phyloP scores from a whole-genome alignment of 306 rosid species.

The Rosa multiflora region DNA sequence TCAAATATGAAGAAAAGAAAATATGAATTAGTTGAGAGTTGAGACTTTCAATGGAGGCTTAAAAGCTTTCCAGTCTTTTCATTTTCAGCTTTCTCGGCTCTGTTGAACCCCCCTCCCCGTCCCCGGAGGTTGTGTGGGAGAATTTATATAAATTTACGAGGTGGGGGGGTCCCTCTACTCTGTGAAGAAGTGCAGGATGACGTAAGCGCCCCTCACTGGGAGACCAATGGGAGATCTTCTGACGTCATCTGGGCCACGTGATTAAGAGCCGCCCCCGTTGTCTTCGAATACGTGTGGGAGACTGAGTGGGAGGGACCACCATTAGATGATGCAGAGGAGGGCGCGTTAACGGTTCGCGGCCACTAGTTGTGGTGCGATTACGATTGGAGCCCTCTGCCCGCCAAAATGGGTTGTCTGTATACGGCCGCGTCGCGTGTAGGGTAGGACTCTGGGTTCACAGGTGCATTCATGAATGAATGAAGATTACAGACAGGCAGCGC shows the following conservation, averaged over 20 bases:
- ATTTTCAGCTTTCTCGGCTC: not conserved
- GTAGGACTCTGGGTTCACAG: no score
- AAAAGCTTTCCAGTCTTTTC: not conserved
- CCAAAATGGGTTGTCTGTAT: not conserved
- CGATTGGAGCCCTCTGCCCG: not conserved
- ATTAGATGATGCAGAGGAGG: not conserved
- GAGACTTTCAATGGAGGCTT: no score
- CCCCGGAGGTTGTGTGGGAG: not conserved
- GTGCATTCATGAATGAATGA: no score
- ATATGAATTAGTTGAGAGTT: no score
- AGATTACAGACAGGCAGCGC: no score
- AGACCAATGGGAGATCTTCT: slow-evolving; percentile 7
- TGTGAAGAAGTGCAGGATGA: not conserved
- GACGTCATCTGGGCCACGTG: not conserved
- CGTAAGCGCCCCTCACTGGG: not conserved
- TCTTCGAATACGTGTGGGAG: not conserved
- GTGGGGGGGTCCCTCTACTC: not conserved
- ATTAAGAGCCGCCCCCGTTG: not conserved
- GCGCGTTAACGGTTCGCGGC: not conserved
- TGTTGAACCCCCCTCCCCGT: no score
- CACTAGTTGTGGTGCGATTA: not conserved
- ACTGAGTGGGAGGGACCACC: not conserved
- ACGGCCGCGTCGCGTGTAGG: not conserved
- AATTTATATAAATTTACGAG: slow-evolving; percentile 5
- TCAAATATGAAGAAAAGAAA: not conserved